Base-by-base conservation (phyloP, 1,139 yeast species). In the Magnusiomyces suaveolens region DNA sequence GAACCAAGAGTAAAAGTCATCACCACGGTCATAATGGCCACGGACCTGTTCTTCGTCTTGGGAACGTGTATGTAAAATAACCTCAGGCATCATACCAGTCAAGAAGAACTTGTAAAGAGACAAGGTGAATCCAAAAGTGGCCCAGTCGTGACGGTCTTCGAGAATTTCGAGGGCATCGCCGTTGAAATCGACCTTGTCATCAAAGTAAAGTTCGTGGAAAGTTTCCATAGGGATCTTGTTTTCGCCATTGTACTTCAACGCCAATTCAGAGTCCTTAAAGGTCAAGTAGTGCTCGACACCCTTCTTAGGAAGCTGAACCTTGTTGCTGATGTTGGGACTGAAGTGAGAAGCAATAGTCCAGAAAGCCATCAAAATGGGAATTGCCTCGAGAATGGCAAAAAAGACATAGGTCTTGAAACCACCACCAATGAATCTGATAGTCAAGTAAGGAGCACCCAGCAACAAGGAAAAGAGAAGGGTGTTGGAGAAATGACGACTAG, bases 21-120 rank as follows among this genome's bases (percentile, higher is more conserved):
- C 96, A 72, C 97, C 96, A 64, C 97, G 86, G 75, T 89, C 97
- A 72, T 88, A 88, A 73, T 89, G 96, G 66, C 85, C 96, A 72
- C 96, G 82, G 56, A 88, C 96, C 74, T 88, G 97, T 72, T 88
- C 97, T 75, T 89, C 96, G 69, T 89, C 96, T 74, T 88, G 96
- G 38, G 95, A 85, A 69, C 88, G 82, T 58, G 95, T 83, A 75
- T 88, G 97, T 81, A 88, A 69, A 64, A 88, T 84, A 56, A 88
- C 95, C 73, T 88, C 97, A 52, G 97, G 97, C 62, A 88, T 85
- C 87, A 88, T 82, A 52, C 95, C 95, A 56, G 87, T 79, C 63
- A 88, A 73, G 75, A 88, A 89, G 73, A 78, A 89, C 70, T 79
- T 2, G 80, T 83, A 89, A 61, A 88, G 77, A 33, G 89, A 76